Percentiles rank a stretch among this genome's conserved stretches.
Conservation (phyloP, 2,329 filamentous ascomycete genomes). For the Coleophoma cylindrospora region DNA sequence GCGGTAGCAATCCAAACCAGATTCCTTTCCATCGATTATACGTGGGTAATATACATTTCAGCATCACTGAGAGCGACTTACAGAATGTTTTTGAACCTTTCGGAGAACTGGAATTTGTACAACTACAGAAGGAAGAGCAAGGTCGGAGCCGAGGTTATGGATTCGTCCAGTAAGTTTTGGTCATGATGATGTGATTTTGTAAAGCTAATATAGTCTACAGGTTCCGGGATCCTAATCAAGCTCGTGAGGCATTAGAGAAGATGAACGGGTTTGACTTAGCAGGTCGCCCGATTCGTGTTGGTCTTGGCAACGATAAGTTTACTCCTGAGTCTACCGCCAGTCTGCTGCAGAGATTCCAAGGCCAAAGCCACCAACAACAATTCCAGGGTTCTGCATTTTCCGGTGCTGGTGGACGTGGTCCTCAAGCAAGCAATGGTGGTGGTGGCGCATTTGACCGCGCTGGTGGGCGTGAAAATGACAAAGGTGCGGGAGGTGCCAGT, state of each 20-base stretch:
- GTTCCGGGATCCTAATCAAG: constrained; percentile 84
- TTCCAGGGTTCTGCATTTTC: constrained; percentile 91
- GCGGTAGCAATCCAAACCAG: constrained; percentile 67
- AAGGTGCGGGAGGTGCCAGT: constrained; percentile 81
- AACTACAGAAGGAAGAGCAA: constrained; percentile 92
- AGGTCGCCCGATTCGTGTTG: constrained; percentile 94
- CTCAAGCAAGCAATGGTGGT: constrained; percentile 66
- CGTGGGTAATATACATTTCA: constrained; percentile 99
- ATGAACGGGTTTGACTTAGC: constrained; percentile 99
- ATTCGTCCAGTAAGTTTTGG: constrained; percentile 83
- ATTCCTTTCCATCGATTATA: constrained; percentile 97
- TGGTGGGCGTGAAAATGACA: constrained; percentile 82
- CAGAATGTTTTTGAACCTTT: constrained; percentile 97
- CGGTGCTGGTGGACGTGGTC: constrained; percentile 80
- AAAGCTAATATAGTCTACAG: constrained; percentile 47
- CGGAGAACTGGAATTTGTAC: constrained; percentile 94
- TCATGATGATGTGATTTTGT: neutral
- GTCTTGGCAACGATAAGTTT: constrained; percentile 99
- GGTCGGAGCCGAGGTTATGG: constrained; percentile 92
- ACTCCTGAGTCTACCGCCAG: constrained; percentile 94
- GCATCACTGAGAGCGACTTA: constrained; percentile 92
- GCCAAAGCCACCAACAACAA: constrained; percentile 63
- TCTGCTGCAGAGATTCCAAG: constrained; percentile 86
- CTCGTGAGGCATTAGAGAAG: constrained; percentile 92
- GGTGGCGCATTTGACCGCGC: constrained; percentile 81